These are phyloP conservation scores for Arthrinium phaeospermum DNA, from an alignment of 2,329 filamentous ascomycete genomes.

Conservation along the genomic window DNA sequence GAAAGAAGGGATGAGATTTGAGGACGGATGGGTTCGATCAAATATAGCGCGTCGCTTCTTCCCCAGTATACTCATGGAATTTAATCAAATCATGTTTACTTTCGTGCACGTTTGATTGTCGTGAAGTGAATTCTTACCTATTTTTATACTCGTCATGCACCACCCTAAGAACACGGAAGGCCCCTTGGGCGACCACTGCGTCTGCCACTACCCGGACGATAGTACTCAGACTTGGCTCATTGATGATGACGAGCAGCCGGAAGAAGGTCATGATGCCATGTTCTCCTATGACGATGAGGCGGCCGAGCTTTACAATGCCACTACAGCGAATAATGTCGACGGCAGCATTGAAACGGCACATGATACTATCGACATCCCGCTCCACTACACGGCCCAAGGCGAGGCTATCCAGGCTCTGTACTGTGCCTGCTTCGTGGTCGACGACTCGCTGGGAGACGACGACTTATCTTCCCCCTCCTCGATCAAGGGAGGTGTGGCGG, in stretches of 20 bases:
- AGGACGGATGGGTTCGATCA: neutral
- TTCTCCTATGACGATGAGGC: neutral
- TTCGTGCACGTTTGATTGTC: neutral
- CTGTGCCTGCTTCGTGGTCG: neutral
- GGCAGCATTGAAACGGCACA: neutral
- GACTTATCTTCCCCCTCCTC: neutral
- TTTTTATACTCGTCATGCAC: neutral
- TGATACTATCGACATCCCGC: neutral
- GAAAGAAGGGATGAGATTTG: neutral
- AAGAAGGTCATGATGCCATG: neutral
- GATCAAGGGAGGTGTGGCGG: neutral
- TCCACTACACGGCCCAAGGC: neutral
- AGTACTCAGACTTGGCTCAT: neutral
- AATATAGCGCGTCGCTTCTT: neutral
- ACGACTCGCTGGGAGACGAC: neutral
- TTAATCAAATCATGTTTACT: neutral
- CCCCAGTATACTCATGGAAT: neutral
- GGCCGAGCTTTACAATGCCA: neutral
- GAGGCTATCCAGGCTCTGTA: neutral
- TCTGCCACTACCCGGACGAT: slow-evolving; percentile 4
- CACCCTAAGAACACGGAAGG: neutral
- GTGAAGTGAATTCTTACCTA: neutral
- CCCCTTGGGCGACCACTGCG: neutral
- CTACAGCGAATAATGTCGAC: neutral
- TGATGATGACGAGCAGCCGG: neutral